Base-by-base conservation (phyloP, 768 basidiomycete species). In the Russula sp. region DNA sequence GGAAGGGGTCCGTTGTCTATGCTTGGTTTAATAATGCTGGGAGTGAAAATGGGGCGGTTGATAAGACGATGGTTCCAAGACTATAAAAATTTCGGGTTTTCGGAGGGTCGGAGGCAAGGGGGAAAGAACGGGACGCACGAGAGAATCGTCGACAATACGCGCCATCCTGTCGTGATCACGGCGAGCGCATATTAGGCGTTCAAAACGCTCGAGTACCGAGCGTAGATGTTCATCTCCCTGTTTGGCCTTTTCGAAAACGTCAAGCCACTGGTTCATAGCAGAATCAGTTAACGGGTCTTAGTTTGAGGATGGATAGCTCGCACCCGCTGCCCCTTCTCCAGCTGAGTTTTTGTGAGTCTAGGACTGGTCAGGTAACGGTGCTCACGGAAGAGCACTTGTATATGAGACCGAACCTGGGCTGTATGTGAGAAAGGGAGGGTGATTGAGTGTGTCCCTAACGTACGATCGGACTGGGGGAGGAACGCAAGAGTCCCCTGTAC, bases 1-100 rank as follows among this genome's bases (percentile, higher is more conserved):
- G 92, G 92, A 16, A 97, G 80, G 1, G 92, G 90, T 0, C 76
- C 79, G 71, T 92, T 84, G 74, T 75, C 83, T 9, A 83, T 57
- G 0, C 87, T 79, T 0, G 92, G 82, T 13, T 83, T 84, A n/a
- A 92, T 72, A 72, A 83, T 83, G 2, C 79, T 81, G 5, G 92
- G 89, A 8, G 90, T 92, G 63, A 92, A 74, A 38, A 88, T 85
- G 14, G 89, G 86, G 4, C 85, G 82, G 24, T 78, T 81, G 42
- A 77, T 79, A 44, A 89, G 75, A 26, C 77, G 77, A 9, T 78
- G 69, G 62, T 80, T 80, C 78, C 85, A 88, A 59, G 80, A 82
- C 86, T 90, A 34, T n/a, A 9, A 22, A 18, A 26, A 34, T 58
- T 65, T n/a, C 63, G 9, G 18, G 16, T 30, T 57, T 55, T 36